These are phyloP conservation scores for Sugiyamaella novakii DNA, from an alignment of 1,139 yeast species.

Conservation along the genomic window DNA sequence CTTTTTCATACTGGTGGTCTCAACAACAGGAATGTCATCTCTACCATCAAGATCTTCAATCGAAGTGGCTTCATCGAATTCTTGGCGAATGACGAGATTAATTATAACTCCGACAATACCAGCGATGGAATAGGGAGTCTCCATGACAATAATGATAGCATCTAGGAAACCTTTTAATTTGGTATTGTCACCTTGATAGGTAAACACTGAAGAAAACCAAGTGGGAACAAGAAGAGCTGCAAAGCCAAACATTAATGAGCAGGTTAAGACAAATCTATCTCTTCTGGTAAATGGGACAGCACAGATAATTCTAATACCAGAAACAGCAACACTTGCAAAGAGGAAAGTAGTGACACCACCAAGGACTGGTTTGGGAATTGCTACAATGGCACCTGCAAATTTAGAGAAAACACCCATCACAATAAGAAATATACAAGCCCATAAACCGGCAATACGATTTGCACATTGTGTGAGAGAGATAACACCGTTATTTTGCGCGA, in stretches of 20 bases:
- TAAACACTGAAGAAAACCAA: conserved; percentile 78
- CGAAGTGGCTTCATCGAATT: conserved; percentile 47
- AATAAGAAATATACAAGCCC: conserved; percentile 81
- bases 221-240: conserved; percentile 73
- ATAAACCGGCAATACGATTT: conserved; percentile 79
- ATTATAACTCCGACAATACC: conserved; percentile 76
- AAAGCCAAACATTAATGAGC: conserved; percentile 72
- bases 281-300: conserved; percentile 75
- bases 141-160: conserved; percentile 82
- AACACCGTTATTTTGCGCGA: conserved; percentile 94
- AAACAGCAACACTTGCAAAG: conserved; percentile 84
- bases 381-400: conserved; percentile 84
- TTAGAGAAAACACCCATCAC: conserved; percentile 87
- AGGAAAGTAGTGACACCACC: conserved; percentile 94
- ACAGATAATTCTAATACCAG: conserved; percentile 81
- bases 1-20: conserved; percentile 9
- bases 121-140: conserved; percentile 82
- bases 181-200: conserved; percentile 68
- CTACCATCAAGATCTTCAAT: conserved; percentile 15
- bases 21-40: conserved; percentile 15
- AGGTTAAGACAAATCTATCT: conserved; percentile 81
- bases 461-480: conserved; percentile 90
- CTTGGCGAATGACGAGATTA: conserved; percentile 73
- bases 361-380: conserved; percentile 80
- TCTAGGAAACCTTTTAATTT: conserved; percentile 70